Evolutionary conservation across 345 rosid species (phyloP).

Genomic region (Cardamine occulta): DNA sequence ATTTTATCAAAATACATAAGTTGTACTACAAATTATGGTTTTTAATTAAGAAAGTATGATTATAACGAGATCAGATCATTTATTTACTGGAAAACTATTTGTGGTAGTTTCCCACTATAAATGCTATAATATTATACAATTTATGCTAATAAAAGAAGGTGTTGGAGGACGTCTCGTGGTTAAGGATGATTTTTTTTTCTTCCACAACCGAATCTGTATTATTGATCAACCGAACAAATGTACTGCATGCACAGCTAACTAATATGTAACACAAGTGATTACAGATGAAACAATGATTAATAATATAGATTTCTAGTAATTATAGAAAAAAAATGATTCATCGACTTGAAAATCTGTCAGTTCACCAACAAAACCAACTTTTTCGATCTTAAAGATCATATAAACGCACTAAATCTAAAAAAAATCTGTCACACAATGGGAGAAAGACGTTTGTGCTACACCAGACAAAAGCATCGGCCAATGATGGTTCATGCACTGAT

Average conservation of each 20-base stretch:
- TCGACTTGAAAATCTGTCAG: background rate
- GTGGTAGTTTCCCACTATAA: background rate
- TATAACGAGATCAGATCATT: background rate
- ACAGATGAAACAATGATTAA: no score
- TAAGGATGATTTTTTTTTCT: background rate
- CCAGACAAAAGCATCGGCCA: background rate
- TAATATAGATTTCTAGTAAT: background rate
- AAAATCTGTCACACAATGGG: background rate
- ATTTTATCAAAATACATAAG: background rate
- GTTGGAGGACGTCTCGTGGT: background rate
- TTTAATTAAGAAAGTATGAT: background rate
- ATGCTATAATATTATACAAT: background rate
- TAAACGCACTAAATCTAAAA: background rate
- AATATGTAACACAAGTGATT: no score
- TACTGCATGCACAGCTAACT: background rate
- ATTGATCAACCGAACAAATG: background rate
- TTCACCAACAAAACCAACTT: background rate
- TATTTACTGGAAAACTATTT: background rate
- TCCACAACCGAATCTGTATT: background rate
- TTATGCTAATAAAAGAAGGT: background rate
- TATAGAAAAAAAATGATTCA: background rate
- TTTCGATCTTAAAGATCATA: background rate
- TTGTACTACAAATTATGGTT: background rate
- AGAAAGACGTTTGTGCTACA: constrained; percentile 7
- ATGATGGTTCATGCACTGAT: constrained; percentile 14